Evolutionary conservation across 2,329 filamentous ascomycete species (phyloP).

Genomic region (Stemphylium beticola): DNA sequence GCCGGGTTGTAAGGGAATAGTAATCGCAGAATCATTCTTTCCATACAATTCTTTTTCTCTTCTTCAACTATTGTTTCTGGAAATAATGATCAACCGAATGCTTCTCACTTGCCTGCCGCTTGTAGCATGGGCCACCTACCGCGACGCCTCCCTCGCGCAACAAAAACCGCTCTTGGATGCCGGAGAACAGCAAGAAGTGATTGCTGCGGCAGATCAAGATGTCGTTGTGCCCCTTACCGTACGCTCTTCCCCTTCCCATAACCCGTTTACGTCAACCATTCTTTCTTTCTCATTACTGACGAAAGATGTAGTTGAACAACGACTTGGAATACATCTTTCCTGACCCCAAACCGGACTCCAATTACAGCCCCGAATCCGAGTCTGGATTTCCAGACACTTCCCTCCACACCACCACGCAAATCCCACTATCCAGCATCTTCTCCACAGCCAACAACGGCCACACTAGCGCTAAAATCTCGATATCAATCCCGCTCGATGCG

Average conservation of each 20-base stretch:
- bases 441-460: background rate
- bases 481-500: conserved; percentile 8
- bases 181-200: background rate
- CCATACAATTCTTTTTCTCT: background rate
- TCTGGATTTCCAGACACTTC: background rate
- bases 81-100: conserved; percentile 1
- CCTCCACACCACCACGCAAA: conserved; percentile 6
- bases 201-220: background rate
- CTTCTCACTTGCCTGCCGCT: background rate
- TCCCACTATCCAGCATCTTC: background rate
- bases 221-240: background rate
- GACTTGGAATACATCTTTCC: conserved; percentile 10
- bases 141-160: conserved; percentile 7
- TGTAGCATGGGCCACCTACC: conserved; percentile 2
- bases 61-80: too few relatives aligned
- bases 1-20: too few relatives aligned
- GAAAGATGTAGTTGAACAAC: conserved; percentile 7
- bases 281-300: background rate
- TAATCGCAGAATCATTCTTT: background rate
- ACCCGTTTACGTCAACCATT: too few relatives aligned
- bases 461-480: background rate
- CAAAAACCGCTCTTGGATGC: conserved; percentile 11
- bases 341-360: background rate
- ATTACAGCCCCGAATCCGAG: too few relatives aligned
- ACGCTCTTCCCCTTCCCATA: background rate